phyloP scores from a whole-genome alignment of 2,329 filamentous ascomycete genomes.

The Fusarium protoensiforme region DNA sequence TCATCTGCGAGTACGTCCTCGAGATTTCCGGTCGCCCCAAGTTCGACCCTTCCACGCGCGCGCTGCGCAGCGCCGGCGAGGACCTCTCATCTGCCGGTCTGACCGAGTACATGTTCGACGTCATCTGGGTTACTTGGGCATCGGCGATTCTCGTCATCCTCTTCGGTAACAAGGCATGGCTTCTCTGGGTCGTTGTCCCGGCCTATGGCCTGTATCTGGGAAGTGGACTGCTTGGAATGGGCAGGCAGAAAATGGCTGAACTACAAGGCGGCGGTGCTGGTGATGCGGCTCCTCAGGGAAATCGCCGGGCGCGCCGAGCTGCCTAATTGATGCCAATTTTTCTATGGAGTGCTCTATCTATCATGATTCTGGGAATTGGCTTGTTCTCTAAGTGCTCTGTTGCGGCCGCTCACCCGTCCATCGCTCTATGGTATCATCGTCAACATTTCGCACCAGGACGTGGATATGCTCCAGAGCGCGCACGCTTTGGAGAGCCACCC shows the following conservation, averaged over 20 bases:
- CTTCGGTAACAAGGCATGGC: conserved; percentile 81
- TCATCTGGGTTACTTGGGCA: conserved; percentile 93
- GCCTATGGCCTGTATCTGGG: conserved; percentile 67
- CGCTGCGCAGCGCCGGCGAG: conserved; percentile 83
- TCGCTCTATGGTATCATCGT: conserved; percentile 61
- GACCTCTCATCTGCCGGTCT: conserved; percentile 88
- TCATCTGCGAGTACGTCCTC: conserved; percentile 85
- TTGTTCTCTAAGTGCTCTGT: conserved; percentile 41
- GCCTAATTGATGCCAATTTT: conserved; percentile 50
- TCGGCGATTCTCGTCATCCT: conserved; percentile 77
- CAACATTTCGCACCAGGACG: conserved; percentile 71
- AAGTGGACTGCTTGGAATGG: conserved; percentile 63
- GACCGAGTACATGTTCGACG: conserved; percentile 98
- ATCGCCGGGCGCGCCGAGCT: conserved; percentile 66
- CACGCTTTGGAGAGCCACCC: conserved; percentile 88
- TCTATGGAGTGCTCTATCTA: conserved; percentile 16
- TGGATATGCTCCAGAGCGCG: conserved; percentile 91
- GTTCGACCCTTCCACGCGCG: conserved; percentile 70
- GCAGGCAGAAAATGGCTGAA: conserved; percentile 63
- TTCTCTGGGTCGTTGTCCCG: conserved; percentile 65
- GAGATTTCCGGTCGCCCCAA: conserved; percentile 85
- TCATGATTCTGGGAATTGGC: neutral
- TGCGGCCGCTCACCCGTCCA: conserved; percentile 63
- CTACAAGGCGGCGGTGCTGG: conserved; percentile 52
- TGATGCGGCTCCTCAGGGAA: conserved; percentile 54